Evolutionary conservation across 164 flowering plant genomes (phyloP).

Genomic region (Macadamia tetraphylla): DNA sequence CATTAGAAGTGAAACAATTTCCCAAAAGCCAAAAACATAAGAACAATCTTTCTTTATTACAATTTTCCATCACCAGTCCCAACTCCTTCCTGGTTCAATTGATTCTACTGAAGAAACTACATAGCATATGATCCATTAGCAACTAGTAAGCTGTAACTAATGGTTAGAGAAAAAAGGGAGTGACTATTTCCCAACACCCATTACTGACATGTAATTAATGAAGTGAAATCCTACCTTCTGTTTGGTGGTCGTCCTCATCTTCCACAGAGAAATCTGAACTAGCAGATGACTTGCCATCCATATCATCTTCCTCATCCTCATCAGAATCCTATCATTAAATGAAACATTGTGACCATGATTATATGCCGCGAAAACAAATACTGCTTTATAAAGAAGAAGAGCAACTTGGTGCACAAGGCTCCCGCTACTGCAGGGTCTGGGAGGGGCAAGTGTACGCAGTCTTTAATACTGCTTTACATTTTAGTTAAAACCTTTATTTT

Average conservation of each 20-base stretch:
- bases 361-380: neutral
- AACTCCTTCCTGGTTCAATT: neutral
- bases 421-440: too few species aligned
- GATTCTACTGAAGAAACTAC: neutral
- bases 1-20: too few species aligned
- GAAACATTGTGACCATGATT: neutral
- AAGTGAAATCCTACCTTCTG: slow-evolving; percentile 34
- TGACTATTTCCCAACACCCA: neutral
- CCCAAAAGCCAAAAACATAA: neutral
- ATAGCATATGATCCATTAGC: too few species aligned
- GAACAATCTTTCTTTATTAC: neutral
- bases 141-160: neutral
- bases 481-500: too few species aligned
- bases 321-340: slow-evolving; percentile 34
- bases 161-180: neutral
- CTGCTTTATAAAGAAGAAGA: too few species aligned
- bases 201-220: neutral
- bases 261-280: slow-evolving; percentile 39
- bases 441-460: too few species aligned
- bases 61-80: too few species aligned
- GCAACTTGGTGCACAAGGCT: too few species aligned
- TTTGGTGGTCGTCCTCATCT: slow-evolving; percentile 29
- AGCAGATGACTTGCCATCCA: slow-evolving; percentile 20
- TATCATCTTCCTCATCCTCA: slow-evolving; percentile 31
- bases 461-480: neutral